These are phyloP conservation scores for Cardiospermum halicacabum DNA, from an alignment of 345 rosid genomes.

Conservation along the genomic window DNA sequence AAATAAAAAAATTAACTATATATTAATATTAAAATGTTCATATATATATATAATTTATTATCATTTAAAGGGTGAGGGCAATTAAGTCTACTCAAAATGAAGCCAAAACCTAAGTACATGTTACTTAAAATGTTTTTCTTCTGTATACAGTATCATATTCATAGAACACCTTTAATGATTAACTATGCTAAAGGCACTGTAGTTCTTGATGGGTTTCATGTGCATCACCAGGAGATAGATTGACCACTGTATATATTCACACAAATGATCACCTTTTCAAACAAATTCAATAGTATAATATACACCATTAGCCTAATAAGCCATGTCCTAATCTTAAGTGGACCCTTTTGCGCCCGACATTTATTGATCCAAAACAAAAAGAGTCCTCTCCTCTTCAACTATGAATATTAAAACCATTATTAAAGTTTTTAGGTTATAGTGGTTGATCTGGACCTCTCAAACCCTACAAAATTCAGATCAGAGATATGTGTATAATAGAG, in stretches of 20 bases:
- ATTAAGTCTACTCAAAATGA: too few species aligned
- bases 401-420: slow-evolving; percentile 3
- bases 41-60: too few species aligned
- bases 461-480: slow-evolving; percentile 28
- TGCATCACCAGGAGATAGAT: slow-evolving; percentile 7
- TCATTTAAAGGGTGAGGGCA: too few species aligned
- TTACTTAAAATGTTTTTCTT: not conserved
- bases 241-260: slow-evolving; percentile 3
- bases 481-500: too few species aligned
- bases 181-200: not conserved
- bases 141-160: not conserved
- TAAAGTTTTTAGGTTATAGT: slow-evolving; percentile 17
- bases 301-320: slow-evolving; percentile 9
- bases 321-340: slow-evolving; percentile 22
- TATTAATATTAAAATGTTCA: too few species aligned
- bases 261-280: too few species aligned
- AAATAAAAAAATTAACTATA: too few species aligned
- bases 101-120: too few species aligned
- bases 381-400: slow-evolving; percentile 7
- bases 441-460: slow-evolving; percentile 24
- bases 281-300: too few species aligned
- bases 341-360: slow-evolving; percentile 36
- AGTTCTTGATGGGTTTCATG: slow-evolving; percentile 22
- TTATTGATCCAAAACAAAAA: slow-evolving; percentile 10
- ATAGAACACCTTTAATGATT: not conserved